phyloP scores from a whole-genome alignment of 208 protist genomes.

The Endotrypanum monterogeii region DNA sequence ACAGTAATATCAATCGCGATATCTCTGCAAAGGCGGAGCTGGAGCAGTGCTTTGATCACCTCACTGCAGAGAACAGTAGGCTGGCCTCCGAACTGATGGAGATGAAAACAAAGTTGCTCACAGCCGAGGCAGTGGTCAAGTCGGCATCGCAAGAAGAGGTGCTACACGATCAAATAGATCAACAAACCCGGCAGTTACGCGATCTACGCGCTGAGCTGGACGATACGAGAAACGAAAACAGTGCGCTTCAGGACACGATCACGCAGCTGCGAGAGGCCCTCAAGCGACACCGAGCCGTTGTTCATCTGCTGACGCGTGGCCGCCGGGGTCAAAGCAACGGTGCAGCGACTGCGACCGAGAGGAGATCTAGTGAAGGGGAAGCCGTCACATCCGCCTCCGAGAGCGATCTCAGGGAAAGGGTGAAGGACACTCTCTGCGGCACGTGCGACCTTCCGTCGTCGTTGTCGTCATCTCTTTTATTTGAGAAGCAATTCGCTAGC shows the following conservation, averaged over 20 bases:
- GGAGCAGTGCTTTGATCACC: conserved; percentile 32
- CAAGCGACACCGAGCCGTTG: conserved; percentile 49
- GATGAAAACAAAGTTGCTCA: conserved; percentile 11
- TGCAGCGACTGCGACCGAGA: background rate
- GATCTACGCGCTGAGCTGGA: conserved; percentile 43
- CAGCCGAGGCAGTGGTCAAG: conserved; percentile 8
- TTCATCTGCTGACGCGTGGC: conserved; percentile 46
- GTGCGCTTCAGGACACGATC: conserved; percentile 36
- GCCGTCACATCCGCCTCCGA: background rate
- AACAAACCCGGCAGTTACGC: conserved; percentile 37
- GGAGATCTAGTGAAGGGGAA: conserved; percentile 1
- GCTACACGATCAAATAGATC: conserved; percentile 39
- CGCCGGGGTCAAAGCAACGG: conserved; percentile 2
- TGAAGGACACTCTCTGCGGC: conserved; percentile 45
- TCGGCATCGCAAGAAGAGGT: conserved; percentile 32
- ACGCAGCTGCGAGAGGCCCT: conserved; percentile 43
- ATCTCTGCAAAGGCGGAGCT: conserved; percentile 27
- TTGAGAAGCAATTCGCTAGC: background rate
- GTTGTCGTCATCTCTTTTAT: background rate
- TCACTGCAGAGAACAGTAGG: conserved; percentile 41
- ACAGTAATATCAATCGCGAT: conserved; percentile 12
- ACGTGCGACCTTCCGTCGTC: conserved; percentile 21
- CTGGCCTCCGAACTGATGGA: conserved; percentile 28
- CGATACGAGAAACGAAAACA: conserved; percentile 29
- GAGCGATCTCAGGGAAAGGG: conserved; percentile 28